Percentiles rank a stretch among this genome's conserved stretches.
These are phyloP conservation scores for Pelomyxa schiedti DNA, from an alignment of 78 protist genomes.

Conservation along the genomic window DNA sequence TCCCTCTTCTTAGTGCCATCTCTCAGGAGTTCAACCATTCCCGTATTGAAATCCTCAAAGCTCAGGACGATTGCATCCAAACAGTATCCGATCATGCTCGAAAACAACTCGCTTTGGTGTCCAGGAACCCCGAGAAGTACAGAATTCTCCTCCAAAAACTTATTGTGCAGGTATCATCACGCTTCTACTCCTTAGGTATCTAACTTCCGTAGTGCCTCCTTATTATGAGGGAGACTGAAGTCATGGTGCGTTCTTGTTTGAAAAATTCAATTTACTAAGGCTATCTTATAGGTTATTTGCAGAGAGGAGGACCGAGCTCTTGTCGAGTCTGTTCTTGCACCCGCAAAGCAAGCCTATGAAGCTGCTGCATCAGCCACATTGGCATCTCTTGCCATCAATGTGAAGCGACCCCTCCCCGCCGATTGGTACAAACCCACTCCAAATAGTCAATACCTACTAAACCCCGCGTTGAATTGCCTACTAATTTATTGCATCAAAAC, in stretches of 20 bases:
- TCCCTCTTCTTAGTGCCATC: background rate
- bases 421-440: too few species aligned
- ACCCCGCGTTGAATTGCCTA: too few species aligned
- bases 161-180: too few species aligned
- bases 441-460: too few species aligned
- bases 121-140: slow-evolving; percentile 10
- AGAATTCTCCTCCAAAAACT: slow-evolving; percentile 8
- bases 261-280: too few species aligned
- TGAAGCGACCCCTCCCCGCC: background rate
- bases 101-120: background rate
- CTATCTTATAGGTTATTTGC: background rate
- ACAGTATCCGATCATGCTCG: background rate
- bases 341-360: too few species aligned
- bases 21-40: slow-evolving; percentile 19
- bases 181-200: too few species aligned
- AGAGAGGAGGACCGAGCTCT: background rate
- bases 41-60: slow-evolving; percentile 30
- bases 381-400: background rate
- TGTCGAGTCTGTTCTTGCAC: too few species aligned
- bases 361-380: background rate
- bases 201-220: too few species aligned
- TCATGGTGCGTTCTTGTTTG: too few species aligned
- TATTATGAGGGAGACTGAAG: too few species aligned
- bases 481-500: too few species aligned
- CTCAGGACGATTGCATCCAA: slow-evolving; percentile 17